These are phyloP conservation scores for Gnetum montanum DNA, from an alignment of 75 land plant genomes.

Conservation along the genomic window DNA sequence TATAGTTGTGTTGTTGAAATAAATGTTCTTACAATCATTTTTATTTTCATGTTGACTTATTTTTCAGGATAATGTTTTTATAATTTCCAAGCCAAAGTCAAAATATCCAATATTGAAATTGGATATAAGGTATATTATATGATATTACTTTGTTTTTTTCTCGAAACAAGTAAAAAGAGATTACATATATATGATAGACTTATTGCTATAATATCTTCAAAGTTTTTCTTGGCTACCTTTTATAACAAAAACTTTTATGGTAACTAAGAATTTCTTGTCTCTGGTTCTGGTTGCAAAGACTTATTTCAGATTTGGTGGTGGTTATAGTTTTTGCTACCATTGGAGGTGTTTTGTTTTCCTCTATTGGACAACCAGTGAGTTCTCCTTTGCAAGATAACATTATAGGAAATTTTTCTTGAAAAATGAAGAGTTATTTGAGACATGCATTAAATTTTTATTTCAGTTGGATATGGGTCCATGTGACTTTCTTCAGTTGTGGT, in stretches of 20 bases:
- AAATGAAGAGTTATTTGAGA: too few species aligned
- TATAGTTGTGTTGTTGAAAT: not conserved
- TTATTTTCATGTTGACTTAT: not conserved
- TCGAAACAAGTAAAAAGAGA: too few species aligned
- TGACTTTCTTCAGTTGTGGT: not conserved
- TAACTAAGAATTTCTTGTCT: not conserved
- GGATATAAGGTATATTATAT: slow-evolving; percentile 80
- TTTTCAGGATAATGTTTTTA: slow-evolving; percentile 91
- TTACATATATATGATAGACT: too few species aligned
- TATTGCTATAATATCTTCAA: too few species aligned
- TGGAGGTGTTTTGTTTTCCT: slow-evolving; percentile 97
- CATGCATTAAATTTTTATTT: too few species aligned
- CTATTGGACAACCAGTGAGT: slow-evolving; percentile 95
- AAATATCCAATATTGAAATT: slow-evolving; percentile 87
- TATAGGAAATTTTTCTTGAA: too few species aligned
- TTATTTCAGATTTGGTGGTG: slow-evolving; percentile 94
- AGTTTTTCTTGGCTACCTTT: too few species aligned
- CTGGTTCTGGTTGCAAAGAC: too few species aligned
- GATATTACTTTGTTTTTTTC: too few species aligned
- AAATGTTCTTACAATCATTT: not conserved
- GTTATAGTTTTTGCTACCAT: slow-evolving; percentile 98
- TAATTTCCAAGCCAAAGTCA: slow-evolving; percentile 91
- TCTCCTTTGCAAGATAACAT: not conserved
- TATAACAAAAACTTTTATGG: slow-evolving; percentile 5
- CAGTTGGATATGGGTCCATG: not conserved